phyloP scores from a whole-genome alignment of 2,329 filamentous ascomycete species.

The Lasiodiplodia theobromae region DNA sequence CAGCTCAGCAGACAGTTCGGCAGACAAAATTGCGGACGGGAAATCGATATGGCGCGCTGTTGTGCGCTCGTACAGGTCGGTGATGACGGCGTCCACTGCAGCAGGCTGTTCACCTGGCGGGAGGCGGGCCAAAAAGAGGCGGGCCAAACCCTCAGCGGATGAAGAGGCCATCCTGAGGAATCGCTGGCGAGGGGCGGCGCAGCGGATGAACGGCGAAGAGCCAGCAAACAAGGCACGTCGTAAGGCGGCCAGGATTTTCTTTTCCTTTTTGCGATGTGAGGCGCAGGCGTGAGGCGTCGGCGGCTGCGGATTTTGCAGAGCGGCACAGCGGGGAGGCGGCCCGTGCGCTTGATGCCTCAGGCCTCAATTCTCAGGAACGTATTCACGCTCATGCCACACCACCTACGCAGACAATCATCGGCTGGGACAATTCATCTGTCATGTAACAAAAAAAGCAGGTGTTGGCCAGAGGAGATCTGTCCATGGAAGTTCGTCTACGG shows the following conservation, averaged over 20 bases:
- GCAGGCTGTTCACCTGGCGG: conserved; percentile 18
- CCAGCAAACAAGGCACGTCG: neutral
- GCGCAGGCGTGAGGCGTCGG: too few species aligned
- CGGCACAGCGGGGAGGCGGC: neutral
- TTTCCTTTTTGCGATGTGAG: conserved; percentile 1
- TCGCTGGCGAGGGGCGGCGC: neutral
- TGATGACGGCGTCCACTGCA: conserved; percentile 23
- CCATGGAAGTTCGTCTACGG: too few species aligned
- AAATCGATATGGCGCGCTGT: conserved; percentile 10
- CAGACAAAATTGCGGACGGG: conserved; percentile 10
- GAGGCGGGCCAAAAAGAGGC: conserved; percentile 30
- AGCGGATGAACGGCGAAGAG: neutral
- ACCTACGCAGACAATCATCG: neutral
- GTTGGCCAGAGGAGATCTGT: too few species aligned
- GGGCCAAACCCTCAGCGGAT: conserved; percentile 21
- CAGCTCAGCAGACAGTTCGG: conserved; percentile 29
- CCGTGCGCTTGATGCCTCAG: neutral
- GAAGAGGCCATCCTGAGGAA: conserved; percentile 26
- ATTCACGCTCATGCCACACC: too few species aligned
- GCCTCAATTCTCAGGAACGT: neutral
- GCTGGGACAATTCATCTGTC: too few species aligned
- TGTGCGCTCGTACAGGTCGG: conserved; percentile 2
- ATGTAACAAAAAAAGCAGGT: too few species aligned
- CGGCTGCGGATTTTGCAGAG: conserved; percentile 1
- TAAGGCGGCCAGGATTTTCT: conserved; percentile 7